Evolutionary conservation across 768 basidiomycete genomes (phyloP), one percentile per base, ranked within the genome.

Genomic region (Ephemerocybe angulata): DNA sequence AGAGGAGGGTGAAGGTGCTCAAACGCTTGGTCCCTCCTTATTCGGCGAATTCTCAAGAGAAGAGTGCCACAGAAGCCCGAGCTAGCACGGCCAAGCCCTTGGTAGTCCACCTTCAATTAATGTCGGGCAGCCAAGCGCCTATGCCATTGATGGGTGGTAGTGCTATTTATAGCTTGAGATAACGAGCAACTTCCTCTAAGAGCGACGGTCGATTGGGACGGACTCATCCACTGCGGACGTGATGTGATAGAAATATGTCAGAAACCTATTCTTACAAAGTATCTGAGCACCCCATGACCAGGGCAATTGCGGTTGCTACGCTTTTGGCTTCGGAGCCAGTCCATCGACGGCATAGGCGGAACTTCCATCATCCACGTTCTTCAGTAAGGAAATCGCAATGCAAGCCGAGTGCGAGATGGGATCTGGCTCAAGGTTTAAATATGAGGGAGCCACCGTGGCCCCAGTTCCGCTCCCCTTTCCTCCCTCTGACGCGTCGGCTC

Each of bases 311-410:
- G 25, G 27, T 35, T n/a, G 15, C 13, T 33, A 35, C 48, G 30
- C 10, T 31, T 33, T 50, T 50, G 30, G 48, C 48, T 50, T 50
- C 48, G 48, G 48, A 50, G 35, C 24, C 48, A 50, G 48, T 50
- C 30, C 30, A 31, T n/a, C n/a, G n/a, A n/a, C n/a, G n/a, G n/a
- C n/a, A n/a, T n/a, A n/a, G n/a, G n/a, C n/a, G n/a, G n/a, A n/a
- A n/a, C n/a, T n/a, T n/a, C n/a, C n/a, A n/a, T n/a, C n/a, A n/a
- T n/a, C n/a, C 21, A 44, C n/a, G 27, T 44, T 19, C 31, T 10
- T 21, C 48, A 50, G 29, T 25, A 50, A 24, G 12, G 27, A 29
- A 11, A 46, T 4, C 7, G 38, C 38, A 13, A 10, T 7, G 10
- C 38, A 41, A 6, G 38, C 38, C 38, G 38, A 41, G 7, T 19